Base-by-base conservation (phyloP, 1,139 yeast species). In the Saccharomyces hybrid region DNA sequence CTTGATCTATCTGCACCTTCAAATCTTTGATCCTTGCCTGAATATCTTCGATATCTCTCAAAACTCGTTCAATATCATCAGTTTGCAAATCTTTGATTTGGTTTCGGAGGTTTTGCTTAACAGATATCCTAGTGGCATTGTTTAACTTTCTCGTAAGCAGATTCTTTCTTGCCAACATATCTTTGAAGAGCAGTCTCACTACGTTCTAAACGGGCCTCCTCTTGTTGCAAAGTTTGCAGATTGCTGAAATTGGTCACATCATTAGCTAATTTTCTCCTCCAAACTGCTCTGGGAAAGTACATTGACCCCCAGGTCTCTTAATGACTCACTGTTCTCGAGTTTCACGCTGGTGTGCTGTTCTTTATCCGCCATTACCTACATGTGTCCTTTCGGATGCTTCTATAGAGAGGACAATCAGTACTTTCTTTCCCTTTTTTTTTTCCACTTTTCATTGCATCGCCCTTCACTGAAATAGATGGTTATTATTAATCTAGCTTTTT, bases 261-360 rank as follows among this genome's bases (percentile, higher is more conserved):
- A 50, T 75, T 75, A 14, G 90, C 89, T 46, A 91, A 91, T 85
- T 57, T 80, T 74, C 50, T 81, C 74, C 64, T 89, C 98, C 16
- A 91, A 72, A 24, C 83, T 83, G 56, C 79, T 83, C 68, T 91
- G 97, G 61, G 87, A 90, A 58, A 88, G 81, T 4, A 86, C 74
- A 63, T 75, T 75, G 46, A 79, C 77, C 3, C 80, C 80, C 51
- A 78, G 71, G 70, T 34, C 29, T 4, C 28, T 41, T 38, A 28
- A n/a, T 12, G 47, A 49, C 44, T 16, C n/a, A 31, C 8, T 9
- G 7, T 38, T 38, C 24, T 38, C 44, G 11, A 38, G 44, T 38
- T 38, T 38, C 12, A 9, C 24, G 8, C 24, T 12, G 44, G 11
- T 11, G 2, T 16, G 44, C 24, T 19, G 44, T 9, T 16, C 44